Conservation (phyloP, 129 eudicot species). For the Heracleum sosnowskyi region DNA sequence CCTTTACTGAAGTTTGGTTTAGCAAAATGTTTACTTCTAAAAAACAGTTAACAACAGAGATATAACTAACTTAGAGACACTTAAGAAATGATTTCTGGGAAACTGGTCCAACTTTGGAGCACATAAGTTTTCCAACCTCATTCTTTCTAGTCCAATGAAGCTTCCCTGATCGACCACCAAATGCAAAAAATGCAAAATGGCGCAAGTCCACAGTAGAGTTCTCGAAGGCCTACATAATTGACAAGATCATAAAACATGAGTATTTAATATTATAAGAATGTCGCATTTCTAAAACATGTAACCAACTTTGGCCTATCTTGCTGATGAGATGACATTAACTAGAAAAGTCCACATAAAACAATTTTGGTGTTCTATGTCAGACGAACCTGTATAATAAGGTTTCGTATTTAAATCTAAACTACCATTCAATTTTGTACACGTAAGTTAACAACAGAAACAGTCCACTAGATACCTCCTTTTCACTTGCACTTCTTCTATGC, state of each 20-base stretch:
- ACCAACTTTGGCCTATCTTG: not conserved
- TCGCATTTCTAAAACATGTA: not conserved
- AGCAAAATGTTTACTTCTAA: not conserved
- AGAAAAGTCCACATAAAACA: not conserved
- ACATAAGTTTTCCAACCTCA: conserved; percentile 44
- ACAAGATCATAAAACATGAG: conserved; percentile 16
- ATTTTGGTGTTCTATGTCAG: not conserved
- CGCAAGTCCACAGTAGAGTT: conserved; percentile 67
- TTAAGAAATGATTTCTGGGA: not conserved
- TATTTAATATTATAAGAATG: not conserved
- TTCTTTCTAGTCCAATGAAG: conserved; percentile 88
- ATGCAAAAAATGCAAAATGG: conserved; percentile 93
- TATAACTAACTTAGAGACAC: not conserved
- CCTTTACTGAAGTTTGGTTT: not conserved
- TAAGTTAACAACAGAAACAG: not conserved
- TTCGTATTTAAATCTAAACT: not conserved
- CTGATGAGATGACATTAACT: not conserved
- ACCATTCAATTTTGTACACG: not conserved
- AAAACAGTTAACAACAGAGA: not conserved
- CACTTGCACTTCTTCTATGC: conserved; percentile 92
- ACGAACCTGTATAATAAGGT: not conserved
- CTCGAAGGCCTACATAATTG: conserved; percentile 43
- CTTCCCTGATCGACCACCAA: conserved; percentile 84
- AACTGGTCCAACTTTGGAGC: not conserved
- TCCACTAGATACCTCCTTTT: conserved; percentile 61